A percentile compares a stretch with the other conserved stretches of the same genome.
These are phyloP conservation scores for Aplosporella prunicola DNA, from an alignment of 2,329 filamentous ascomycete species.

Conservation along the genomic window DNA sequence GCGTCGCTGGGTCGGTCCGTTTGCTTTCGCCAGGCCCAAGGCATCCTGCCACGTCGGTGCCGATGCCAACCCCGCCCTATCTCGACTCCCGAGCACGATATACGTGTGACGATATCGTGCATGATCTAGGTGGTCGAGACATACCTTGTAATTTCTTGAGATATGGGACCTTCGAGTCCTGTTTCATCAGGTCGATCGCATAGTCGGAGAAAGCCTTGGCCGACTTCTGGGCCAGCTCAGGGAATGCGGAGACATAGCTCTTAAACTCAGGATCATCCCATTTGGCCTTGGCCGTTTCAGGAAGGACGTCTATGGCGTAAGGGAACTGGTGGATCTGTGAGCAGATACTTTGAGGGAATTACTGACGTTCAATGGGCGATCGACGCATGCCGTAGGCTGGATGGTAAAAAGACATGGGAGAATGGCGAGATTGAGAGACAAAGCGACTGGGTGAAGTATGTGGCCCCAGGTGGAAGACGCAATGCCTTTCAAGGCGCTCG, in stretches of 20 bases:
- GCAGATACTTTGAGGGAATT: slow-evolving; percentile 22
- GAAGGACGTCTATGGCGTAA: slow-evolving; percentile 60
- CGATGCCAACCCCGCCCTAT: slow-evolving; percentile 16
- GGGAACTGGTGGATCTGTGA: slow-evolving; percentile 52
- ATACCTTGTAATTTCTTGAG: slow-evolving; percentile 64
- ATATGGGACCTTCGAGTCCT: slow-evolving; percentile 66
- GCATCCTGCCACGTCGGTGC: slow-evolving; percentile 4
- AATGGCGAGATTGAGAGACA: not conserved
- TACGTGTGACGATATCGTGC: slow-evolving; percentile 4
- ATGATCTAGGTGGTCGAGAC: slow-evolving; percentile 9
- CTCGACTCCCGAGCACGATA: slow-evolving; percentile 3
- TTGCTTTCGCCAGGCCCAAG: too few relatives aligned
- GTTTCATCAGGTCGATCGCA: slow-evolving; percentile 58
- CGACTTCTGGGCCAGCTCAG: slow-evolving; percentile 50
- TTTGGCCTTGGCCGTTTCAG: slow-evolving; percentile 51
- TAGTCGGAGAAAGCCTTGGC: slow-evolving; percentile 54
- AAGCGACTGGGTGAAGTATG: too few relatives aligned
- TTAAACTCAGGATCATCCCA: slow-evolving; percentile 59
- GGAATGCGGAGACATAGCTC: slow-evolving; percentile 62
- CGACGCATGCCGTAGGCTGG: not conserved
- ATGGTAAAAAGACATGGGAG: not conserved
- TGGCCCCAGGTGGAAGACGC: too few relatives aligned
- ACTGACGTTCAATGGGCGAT: not conserved
- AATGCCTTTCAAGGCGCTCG: too few relatives aligned
- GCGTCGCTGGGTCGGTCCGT: too few relatives aligned